Evolutionary conservation across 192 early-diverging fungal species (phyloP).

Genomic region (Gigaspora rosea): DNA sequence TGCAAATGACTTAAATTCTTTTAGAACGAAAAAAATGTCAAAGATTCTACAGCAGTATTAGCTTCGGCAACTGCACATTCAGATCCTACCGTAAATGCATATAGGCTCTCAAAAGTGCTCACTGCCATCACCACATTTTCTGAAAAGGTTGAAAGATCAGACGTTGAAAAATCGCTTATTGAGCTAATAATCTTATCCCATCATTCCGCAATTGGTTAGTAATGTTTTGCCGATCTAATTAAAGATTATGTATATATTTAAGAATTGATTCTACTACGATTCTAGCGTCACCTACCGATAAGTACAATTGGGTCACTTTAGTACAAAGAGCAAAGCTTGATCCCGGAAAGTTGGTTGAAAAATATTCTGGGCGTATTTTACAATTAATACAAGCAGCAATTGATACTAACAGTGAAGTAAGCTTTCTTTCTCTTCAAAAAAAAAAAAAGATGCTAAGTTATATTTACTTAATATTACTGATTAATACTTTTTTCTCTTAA

Average conservation of each 20-base stretch:
- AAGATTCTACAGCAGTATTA: constrained; percentile 49
- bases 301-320: constrained; percentile 85
- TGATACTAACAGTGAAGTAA: constrained; percentile 38
- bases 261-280: not conserved
- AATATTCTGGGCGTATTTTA: constrained; percentile 44
- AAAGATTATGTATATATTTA: constrained; percentile 4
- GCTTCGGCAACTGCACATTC: constrained; percentile 34
- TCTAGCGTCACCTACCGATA: constrained; percentile 59
- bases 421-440: constrained; percentile 7
- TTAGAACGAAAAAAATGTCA: constrained; percentile 48
- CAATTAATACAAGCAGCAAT: constrained; percentile 50
- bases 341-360: constrained; percentile 62
- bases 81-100: constrained; percentile 42
- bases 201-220: constrained; percentile 50
- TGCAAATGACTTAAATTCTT: too few relatives aligned
- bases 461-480: not conserved
- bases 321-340: constrained; percentile 74
- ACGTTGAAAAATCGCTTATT: constrained; percentile 44
- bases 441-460: constrained; percentile 33
- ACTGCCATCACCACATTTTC: constrained; percentile 51
- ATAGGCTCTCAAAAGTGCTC: constrained; percentile 53
- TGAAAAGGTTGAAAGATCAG: constrained; percentile 32
- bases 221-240: not conserved
- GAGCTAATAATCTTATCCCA: constrained; percentile 55
- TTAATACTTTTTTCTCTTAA: constrained; percentile 38